Evolutionary conservation across 1,139 yeast genomes (phyloP).

Genomic region (Geotrichum australiense): DNA sequence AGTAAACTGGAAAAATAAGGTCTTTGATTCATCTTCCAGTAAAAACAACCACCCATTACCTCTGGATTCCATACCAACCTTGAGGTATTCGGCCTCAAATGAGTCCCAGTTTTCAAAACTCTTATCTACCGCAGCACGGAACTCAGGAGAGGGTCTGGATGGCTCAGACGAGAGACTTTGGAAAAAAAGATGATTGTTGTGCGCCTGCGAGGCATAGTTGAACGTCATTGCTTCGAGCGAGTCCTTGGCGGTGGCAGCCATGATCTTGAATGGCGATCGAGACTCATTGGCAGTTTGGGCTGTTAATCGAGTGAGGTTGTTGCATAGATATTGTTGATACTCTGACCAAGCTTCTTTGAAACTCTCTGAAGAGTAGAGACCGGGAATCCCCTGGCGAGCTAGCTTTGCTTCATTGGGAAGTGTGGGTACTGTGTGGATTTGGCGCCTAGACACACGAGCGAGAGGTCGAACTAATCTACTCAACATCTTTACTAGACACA

Average conservation of each 20-base stretch:
- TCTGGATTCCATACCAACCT: constrained; percentile 46
- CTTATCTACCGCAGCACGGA: constrained; percentile 31
- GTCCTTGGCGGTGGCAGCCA: constrained; percentile 64
- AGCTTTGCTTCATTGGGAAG: constrained; percentile 41
- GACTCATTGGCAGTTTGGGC: constrained; percentile 66
- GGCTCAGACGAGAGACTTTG: constrained; percentile 49
- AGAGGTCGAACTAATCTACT: no score
- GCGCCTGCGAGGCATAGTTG: constrained; percentile 87
- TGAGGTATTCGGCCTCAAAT: constrained; percentile 48
- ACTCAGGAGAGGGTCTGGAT: constrained; percentile 30
- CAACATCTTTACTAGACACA: no score
- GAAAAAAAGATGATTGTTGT: constrained; percentile 85
- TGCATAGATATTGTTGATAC: constrained; percentile 63
- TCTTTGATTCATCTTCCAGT: constrained; percentile 66
- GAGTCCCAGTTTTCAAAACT: constrained; percentile 44
- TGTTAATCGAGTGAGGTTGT: constrained; percentile 65
- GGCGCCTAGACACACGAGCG: no score
- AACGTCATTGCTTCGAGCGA: constrained; percentile 64
- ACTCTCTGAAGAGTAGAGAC: constrained; percentile 62
- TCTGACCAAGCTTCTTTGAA: constrained; percentile 73
- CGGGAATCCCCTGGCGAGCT: constrained; percentile 53
- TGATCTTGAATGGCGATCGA: constrained; percentile 68
- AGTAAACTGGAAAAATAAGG: constrained; percentile 54
- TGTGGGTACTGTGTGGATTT: constrained; percentile 59
- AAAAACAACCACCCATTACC: constrained; percentile 91